phyloP scores from a whole-genome alignment of 2,329 filamentous ascomycete species.

The Bertia moriformis region DNA sequence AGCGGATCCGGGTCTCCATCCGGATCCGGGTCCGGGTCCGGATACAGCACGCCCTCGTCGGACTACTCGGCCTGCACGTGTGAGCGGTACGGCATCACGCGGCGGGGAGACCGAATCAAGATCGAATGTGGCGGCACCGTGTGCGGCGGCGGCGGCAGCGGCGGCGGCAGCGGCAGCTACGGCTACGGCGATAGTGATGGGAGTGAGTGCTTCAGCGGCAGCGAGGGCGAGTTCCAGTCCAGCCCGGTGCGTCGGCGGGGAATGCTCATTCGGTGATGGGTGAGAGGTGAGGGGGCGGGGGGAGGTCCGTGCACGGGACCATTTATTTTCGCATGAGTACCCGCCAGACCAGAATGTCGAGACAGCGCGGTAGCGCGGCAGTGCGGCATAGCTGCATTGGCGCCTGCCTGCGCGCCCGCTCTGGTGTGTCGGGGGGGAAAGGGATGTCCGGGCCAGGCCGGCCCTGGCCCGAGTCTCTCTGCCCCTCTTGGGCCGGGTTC shows the following conservation, averaged over 20 bases:
- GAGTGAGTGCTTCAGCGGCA: constrained; percentile 21
- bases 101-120: constrained; percentile 82
- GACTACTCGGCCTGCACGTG: constrained; percentile 74
- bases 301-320: no score
- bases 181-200: constrained; percentile 48
- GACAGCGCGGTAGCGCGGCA: no score
- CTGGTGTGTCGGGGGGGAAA: no score
- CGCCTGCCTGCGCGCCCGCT: no score
- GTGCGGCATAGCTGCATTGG: no score
- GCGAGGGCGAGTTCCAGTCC: constrained; percentile 38
- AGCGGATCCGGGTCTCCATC: no score
- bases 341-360: no score
- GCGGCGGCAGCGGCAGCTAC: constrained; percentile 54
- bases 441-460: no score
- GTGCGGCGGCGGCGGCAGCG: constrained; percentile 62
- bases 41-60: constrained; percentile 66
- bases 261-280: constrained; percentile 33
- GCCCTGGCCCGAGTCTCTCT: no score
- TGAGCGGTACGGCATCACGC: constrained; percentile 91
- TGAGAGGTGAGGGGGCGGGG: no score
- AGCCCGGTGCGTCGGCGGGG: constrained; percentile 47
- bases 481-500: no score
- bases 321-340: no score
- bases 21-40: constrained; percentile 61
- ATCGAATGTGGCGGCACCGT: constrained; percentile 71